Conservation (phyloP, 768 basidiomycete genomes). For the Pleurotus djamor region DNA sequence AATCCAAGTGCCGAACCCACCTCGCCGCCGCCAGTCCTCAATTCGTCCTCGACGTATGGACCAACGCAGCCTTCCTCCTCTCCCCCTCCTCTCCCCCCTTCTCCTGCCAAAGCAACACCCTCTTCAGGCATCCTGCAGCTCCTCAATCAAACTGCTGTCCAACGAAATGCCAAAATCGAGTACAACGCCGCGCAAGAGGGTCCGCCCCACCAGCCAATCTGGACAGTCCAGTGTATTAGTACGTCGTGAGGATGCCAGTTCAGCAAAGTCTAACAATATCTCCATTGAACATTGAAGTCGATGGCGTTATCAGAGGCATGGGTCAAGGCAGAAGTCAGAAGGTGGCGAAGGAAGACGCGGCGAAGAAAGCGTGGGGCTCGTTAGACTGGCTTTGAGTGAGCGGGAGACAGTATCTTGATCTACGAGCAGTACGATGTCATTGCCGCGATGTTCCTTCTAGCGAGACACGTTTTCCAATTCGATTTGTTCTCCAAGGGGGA, state of each 20-base stretch:
- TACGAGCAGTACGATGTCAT: no score
- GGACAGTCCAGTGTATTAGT: constrained; percentile 49
- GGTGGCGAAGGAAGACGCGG: constrained; percentile 68
- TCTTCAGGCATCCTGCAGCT: constrained; percentile 6
- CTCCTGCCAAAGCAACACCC: constrained; percentile 7
- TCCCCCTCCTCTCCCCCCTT: constrained; percentile 8
- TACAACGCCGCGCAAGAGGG: constrained; percentile 6
- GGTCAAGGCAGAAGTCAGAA: constrained; percentile 62
- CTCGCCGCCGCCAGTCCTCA: constrained; percentile 9
- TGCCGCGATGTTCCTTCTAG: no score
- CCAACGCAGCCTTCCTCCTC: background rate
- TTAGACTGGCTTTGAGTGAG: constrained; percentile 38
- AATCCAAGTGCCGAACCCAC: constrained; percentile 34
- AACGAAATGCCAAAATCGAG: background rate
- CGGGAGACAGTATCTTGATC: no score
- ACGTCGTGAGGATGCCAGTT: constrained; percentile 15
- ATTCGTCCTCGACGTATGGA: background rate
- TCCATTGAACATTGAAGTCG: constrained; percentile 32
- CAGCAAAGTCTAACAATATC: background rate
- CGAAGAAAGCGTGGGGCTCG: constrained; percentile 47
- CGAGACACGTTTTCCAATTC: no score
- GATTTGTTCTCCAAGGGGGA: no score
- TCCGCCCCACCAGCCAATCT: constrained; percentile 6
- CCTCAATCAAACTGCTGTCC: constrained; percentile 11
- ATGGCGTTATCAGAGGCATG: constrained; percentile 42